A percentile compares a stretch with the other conserved stretches of the same genome.
These are phyloP conservation scores for Amphicarpaea edgeworthii DNA, from an alignment of 306 rosid species.

Conservation along the genomic window DNA sequence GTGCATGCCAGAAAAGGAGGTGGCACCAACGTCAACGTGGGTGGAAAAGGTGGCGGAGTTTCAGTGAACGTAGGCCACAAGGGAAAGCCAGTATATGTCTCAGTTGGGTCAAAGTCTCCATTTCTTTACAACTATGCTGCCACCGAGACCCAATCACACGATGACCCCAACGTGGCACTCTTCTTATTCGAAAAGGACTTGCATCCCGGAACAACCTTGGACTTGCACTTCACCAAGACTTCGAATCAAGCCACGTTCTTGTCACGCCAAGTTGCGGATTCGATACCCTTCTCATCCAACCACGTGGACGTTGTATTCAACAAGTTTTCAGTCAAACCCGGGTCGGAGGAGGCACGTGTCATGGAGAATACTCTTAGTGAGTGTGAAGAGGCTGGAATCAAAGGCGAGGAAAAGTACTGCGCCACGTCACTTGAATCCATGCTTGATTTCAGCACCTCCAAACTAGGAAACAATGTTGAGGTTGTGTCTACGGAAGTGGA, in stretches of 20 bases:
- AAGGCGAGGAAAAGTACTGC: slow-evolving; percentile 78
- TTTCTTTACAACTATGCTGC: slow-evolving; percentile 31
- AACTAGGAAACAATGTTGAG: slow-evolving; percentile 62
- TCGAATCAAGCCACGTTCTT: slow-evolving; percentile 53
- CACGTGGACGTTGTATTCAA: slow-evolving; percentile 51
- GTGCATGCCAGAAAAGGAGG: slow-evolving; percentile 53
- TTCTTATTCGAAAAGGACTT: slow-evolving; percentile 79
- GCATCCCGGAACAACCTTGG: slow-evolving; percentile 50
- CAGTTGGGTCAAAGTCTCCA: slow-evolving; percentile 45
- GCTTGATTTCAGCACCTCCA: slow-evolving; percentile 77
- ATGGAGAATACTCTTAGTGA: slow-evolving; percentile 61
- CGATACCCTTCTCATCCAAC: slow-evolving; percentile 74
- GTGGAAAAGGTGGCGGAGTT: slow-evolving; percentile 76
- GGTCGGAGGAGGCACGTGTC: slow-evolving; percentile 53
- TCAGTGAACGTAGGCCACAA: slow-evolving; percentile 59
- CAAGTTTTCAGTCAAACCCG: slow-evolving; percentile 53
- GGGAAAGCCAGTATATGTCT: slow-evolving; percentile 66
- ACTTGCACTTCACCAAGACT: slow-evolving; percentile 56
- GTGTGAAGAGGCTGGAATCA: slow-evolving; percentile 56
- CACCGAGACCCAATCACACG: slow-evolving; percentile 61
- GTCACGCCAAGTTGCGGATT: slow-evolving; percentile 54
- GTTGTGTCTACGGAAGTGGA: slow-evolving; percentile 70
- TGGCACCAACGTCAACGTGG: slow-evolving; percentile 53
- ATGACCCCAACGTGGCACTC: slow-evolving; percentile 61
- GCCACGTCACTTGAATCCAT: slow-evolving; percentile 90